Base-by-base conservation (phyloP, 306 rosid genomes). In the Vigna unguiculata region DNA sequence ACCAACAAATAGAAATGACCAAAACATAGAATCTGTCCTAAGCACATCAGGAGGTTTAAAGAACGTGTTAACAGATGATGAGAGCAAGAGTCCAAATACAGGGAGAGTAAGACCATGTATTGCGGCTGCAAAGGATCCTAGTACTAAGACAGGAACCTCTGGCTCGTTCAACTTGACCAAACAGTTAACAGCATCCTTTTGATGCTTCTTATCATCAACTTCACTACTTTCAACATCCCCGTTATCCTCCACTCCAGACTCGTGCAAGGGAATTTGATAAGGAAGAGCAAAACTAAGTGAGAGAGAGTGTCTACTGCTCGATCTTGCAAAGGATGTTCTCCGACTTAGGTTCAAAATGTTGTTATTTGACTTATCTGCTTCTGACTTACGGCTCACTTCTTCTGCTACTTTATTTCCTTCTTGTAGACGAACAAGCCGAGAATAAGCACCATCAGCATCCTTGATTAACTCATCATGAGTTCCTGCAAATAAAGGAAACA, bases 401-500 rank as follows among this genome's bases (percentile, higher is more conserved):
- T 34, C 40, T 34, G 76, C 78, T 78, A 38, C 82, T 11, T 69
- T 65, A 0, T 73, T 62, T 78, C 93, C 88, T 80, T 85, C 91
- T 79, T 95, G 98, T 13, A 95, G 80, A 51, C 86, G 91, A 72
- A 95, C 49, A 54, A 95, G 91, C 69, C 92, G 98, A 34, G 91
- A 86, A 79, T 92, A 95, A 71, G 95, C 92, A 43, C 98, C 98
- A 28, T 88, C 75, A 6, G 83, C 82, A 77, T 89, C 69, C 76
- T 76, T 68, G 54, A 79, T 84, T 78, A 95, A 85, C 82, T 90
- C 90, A 6, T 36, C 80, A 61, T 95, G 97, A 51, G 91, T 86
- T 70, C 98, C 98, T 91, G 46, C 62, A 51, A 41, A 75, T 11
- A 74, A 64, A 71, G 16, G 12, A 34, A 34, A 34, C 6, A 34